Base-by-base conservation (phyloP, 495 filamentous ascomycete species). In the Penicillium soppii region DNA sequence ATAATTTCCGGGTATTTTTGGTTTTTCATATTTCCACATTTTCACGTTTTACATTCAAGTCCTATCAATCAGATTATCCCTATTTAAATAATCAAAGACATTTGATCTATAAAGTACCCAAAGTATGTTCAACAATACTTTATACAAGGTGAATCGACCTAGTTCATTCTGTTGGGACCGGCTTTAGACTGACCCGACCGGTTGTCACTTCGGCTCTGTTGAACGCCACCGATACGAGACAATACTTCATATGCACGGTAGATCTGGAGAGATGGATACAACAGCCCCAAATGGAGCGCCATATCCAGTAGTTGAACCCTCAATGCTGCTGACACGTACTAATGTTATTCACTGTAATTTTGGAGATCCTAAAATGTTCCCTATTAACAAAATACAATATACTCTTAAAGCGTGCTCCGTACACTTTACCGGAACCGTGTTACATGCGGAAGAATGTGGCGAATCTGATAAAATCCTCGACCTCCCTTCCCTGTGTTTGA, bases 391-490 rank as follows among this genome's bases (percentile, higher is more conserved):
- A 39, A 2, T 16, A 4, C 21, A 20, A 22, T n/a, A n/a, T n/a
- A n/a, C n/a, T n/a, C n/a, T n/a, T n/a, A n/a, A n/a, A n/a, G n/a
- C n/a, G n/a, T n/a, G n/a, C n/a, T n/a, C n/a, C 21, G 37, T 17
- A 22, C 9, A 10, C 19, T 40, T 40, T 17, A 32, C 37, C 37
- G 37, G 37, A 40, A 19, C 36, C 36, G 47, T 20, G 22, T 39
- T 40, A 41, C 47, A 16, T 49, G 33, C 32, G 19, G 42, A 52
- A 17, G 54, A 55, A 58, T 60, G 62, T 65, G 62, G 62, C 62
- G 50, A 65, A 64, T 65, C 62, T 52, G 58, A 65, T 65, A 65
- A 62, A 48, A 51, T 30, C 50, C 21, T 47, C 44, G 50, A 55
- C 48, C 20, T 54, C 25, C 41, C 13, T 44, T 50, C 10, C 20